These are phyloP conservation scores for Mycena albidolilacea DNA, from an alignment of 768 basidiomycete genomes.

Conservation along the genomic window DNA sequence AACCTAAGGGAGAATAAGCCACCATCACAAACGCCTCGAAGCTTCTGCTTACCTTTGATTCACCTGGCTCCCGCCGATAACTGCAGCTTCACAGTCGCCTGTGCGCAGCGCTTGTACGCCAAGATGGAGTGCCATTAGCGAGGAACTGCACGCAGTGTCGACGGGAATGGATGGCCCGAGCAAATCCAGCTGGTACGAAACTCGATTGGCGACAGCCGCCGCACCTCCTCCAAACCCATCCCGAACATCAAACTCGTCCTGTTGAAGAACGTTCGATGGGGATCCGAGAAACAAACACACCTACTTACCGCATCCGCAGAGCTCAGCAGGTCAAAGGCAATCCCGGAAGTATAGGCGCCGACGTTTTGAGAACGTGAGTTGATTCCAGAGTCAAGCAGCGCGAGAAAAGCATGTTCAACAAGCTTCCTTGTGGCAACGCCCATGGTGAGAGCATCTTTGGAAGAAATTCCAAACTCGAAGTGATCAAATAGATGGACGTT, in stretches of 20 bases:
- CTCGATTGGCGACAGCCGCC: constrained; percentile 55
- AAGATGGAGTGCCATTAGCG: constrained; percentile 62
- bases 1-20: constrained; percentile 42
- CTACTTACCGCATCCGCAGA: constrained; percentile 47
- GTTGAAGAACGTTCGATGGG: neutral
- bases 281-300: neutral
- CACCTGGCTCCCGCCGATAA: constrained; percentile 61
- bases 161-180: constrained; percentile 64
- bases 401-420: constrained; percentile 57
- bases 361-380: constrained; percentile 43
- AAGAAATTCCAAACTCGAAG: constrained; percentile 56
- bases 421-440: constrained; percentile 53
- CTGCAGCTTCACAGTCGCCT: constrained; percentile 64
- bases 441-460: constrained; percentile 54
- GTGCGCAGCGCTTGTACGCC: constrained; percentile 59
- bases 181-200: constrained; percentile 60
- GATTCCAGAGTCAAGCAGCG: constrained; percentile 63
- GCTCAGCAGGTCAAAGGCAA: constrained; percentile 32
- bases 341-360: constrained; percentile 58
- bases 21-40: neutral
- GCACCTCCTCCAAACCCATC: constrained; percentile 37
- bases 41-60: constrained; percentile 52
- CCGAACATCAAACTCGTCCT: constrained; percentile 53
- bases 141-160: constrained; percentile 68
- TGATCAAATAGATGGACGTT: constrained; percentile 53